Percentiles rank a stretch among this genome's conserved stretches.
These are phyloP conservation scores for Scheffersomyces insectosa DNA, from an alignment of 1,139 yeast species.

Conservation along the genomic window DNA sequence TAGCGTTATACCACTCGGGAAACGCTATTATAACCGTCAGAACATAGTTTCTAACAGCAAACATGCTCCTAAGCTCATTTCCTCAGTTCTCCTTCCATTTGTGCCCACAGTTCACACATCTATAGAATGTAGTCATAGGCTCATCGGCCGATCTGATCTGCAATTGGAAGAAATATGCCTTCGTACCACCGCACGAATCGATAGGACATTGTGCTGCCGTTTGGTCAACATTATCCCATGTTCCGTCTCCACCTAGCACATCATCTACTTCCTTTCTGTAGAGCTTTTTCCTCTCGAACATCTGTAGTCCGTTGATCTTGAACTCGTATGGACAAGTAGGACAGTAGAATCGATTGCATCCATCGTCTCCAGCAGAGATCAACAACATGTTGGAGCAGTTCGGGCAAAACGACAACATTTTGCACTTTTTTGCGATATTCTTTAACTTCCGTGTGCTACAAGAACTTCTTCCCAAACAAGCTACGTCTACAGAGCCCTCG, in stretches of 20 bases:
- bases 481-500: no score
- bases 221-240: constrained; percentile 98
- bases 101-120: constrained; percentile 88
- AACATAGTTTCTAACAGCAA: no score
- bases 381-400: constrained; percentile 88
- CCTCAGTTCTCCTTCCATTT: constrained; percentile 93
- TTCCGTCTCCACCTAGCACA: constrained; percentile 94
- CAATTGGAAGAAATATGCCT: constrained; percentile 94
- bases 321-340: constrained; percentile 95
- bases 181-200: constrained; percentile 80
- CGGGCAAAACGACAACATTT: constrained; percentile 92
- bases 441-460: no score
- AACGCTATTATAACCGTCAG: no score
- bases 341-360: constrained; percentile 66
- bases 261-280: constrained; percentile 93
- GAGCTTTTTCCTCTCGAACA: constrained; percentile 80
- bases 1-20: no score
- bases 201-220: constrained; percentile 87
- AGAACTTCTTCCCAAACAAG: no score
- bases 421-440: not conserved
- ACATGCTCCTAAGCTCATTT: not conserved
- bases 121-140: constrained; percentile 96
- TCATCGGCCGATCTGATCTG: constrained; percentile 92
- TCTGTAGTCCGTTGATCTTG: constrained; percentile 77
- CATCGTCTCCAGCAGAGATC: constrained; percentile 43